Percentiles rank a stretch among this genome's conserved stretches.
Evolutionary conservation across 371 early-diverging fungal genomes (phyloP).

Genomic region (Scutellospora calospora): DNA sequence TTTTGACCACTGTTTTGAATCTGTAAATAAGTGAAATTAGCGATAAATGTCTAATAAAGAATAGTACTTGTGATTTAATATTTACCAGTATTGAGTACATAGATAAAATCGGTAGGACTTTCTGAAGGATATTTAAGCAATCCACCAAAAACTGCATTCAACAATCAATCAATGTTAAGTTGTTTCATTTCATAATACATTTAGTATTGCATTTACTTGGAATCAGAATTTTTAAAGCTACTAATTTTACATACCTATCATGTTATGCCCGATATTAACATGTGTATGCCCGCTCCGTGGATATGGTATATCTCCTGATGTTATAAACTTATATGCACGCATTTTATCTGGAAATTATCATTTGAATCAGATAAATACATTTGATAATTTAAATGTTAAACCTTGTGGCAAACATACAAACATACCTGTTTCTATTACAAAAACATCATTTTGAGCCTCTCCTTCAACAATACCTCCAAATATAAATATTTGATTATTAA

Average conservation of each 20-base stretch:
- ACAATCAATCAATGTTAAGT: too few relatives aligned
- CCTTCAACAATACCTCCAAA: slow-evolving; percentile 30
- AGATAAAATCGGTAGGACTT: slow-evolving; percentile 23
- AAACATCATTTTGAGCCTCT: slow-evolving; percentile 34
- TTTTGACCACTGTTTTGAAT: slow-evolving; percentile 56
- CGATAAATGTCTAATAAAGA: neutral
- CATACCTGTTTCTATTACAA: slow-evolving; percentile 34
- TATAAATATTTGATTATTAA: slow-evolving; percentile 29
- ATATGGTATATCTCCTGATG: slow-evolving; percentile 38
- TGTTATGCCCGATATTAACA: slow-evolving; percentile 5
- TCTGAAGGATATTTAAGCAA: slow-evolving; percentile 13
- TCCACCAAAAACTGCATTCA: slow-evolving; percentile 34
- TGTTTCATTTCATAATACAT: neutral
- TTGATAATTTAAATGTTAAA: neutral
- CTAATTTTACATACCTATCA: slow-evolving; percentile 28
- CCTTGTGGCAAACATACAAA: neutral
- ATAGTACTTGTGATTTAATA: neutral
- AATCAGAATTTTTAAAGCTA: slow-evolving; percentile 47
- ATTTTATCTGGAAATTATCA: slow-evolving; percentile 9
- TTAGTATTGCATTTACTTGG: neutral
- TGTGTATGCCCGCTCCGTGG: slow-evolving; percentile 42
- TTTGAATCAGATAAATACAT: neutral
- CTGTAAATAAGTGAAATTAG: slow-evolving; percentile 8
- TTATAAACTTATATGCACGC: slow-evolving; percentile 12
- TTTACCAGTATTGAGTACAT: slow-evolving; percentile 41